These are phyloP conservation scores for Trichoderma orchidacearum DNA, from an alignment of 495 filamentous ascomycete species.

Conservation along the genomic window DNA sequence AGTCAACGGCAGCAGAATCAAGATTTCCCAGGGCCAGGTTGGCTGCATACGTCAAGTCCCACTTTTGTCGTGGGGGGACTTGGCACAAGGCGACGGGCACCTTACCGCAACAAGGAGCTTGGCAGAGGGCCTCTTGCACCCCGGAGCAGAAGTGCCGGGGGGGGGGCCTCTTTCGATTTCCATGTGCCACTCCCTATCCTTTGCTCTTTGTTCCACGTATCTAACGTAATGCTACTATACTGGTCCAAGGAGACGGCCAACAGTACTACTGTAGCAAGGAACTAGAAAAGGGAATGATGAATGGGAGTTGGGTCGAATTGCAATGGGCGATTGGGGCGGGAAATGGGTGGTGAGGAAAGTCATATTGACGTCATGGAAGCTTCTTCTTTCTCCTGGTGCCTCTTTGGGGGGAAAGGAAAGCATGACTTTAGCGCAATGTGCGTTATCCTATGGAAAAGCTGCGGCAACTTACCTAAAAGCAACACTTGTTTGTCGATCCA, in stretches of 20 bases:
- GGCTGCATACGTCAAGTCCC: neutral
- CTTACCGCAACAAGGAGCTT: neutral
- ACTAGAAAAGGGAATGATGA: neutral
- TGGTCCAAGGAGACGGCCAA: no score
- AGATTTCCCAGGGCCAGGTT: neutral
- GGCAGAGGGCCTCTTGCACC: neutral
- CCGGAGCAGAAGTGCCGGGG: neutral
- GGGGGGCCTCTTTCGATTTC: no score
- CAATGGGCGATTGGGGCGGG: neutral
- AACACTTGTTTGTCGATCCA: no score
- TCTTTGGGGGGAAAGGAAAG: neutral
- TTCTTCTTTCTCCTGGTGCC: neutral
- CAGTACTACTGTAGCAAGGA: no score
- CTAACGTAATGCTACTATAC: no score
- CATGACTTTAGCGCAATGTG: no score
- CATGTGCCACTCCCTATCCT: no score
- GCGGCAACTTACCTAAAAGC: no score
- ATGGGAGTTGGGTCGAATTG: neutral
- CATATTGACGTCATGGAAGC: neutral
- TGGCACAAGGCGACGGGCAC: neutral
- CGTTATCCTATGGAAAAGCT: no score
- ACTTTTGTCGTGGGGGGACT: neutral
- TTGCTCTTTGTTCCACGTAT: no score
- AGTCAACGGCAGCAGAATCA: no score
- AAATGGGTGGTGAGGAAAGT: neutral